These are phyloP conservation scores for Venturia pyrina DNA, from an alignment of 2,329 filamentous ascomycete species.

Conservation along the genomic window DNA sequence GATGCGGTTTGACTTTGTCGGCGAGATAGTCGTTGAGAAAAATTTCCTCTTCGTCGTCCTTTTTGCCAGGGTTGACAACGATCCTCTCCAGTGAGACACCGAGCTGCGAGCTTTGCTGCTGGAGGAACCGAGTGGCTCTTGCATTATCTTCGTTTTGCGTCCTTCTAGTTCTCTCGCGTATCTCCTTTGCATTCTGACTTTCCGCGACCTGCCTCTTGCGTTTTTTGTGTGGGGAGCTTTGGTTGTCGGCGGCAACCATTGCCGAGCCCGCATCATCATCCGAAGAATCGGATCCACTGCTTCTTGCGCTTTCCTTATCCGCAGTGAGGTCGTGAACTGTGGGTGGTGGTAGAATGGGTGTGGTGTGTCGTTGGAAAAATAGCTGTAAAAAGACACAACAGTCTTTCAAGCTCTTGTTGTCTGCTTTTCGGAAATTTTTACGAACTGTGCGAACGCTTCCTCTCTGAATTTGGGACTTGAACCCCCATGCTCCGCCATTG, in stretches of 20 bases:
- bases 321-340: neutral
- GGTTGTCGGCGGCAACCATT: neutral
- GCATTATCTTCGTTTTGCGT: conserved; percentile 26
- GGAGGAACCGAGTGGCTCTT: conserved; percentile 35
- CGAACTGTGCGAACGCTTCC: neutral
- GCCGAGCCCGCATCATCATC: conserved; percentile 3
- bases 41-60: conserved; percentile 49
- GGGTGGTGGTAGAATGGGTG: neutral
- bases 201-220: conserved; percentile 32
- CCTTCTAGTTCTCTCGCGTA: conserved; percentile 44
- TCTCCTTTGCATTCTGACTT: conserved; percentile 38
- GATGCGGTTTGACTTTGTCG: conserved; percentile 62
- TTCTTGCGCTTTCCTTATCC: neutral
- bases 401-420: neutral
- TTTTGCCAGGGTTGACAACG: conserved; percentile 58
- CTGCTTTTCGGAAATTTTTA: neutral
- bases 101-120: conserved; percentile 34
- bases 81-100: conserved; percentile 25
- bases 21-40: conserved; percentile 57
- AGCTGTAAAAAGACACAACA: neutral
- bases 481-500: neutral
- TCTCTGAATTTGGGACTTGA: neutral
- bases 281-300: neutral
- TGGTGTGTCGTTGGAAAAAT: neutral
- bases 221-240: conserved; percentile 33